Percentiles rank a stretch among this genome's conserved stretches.
Evolutionary conservation across 768 basidiomycete genomes (phyloP).

Genomic region (Mycena olivaceomarginata): DNA sequence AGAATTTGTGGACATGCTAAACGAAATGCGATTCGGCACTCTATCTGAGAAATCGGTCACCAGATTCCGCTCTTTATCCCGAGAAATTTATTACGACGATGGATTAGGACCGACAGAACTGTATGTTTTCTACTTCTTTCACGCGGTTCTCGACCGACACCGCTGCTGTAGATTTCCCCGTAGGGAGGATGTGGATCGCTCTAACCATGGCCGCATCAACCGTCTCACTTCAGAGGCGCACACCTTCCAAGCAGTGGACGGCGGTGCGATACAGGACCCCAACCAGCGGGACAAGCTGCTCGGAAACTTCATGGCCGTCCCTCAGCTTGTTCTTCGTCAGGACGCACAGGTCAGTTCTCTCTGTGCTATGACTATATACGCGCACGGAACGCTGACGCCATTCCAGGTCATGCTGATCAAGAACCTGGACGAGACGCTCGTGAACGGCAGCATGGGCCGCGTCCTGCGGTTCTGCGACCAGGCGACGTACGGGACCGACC

Average conservation of each 20-base stretch:
- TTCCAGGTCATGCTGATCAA: conserved; percentile 97
- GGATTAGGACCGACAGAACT: conserved; percentile 95
- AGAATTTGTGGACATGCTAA: conserved; percentile 98
- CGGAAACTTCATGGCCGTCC: conserved; percentile 93
- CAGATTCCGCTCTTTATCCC: conserved; percentile 81
- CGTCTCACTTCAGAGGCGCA: conserved; percentile 72
- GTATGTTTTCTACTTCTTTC: conserved; percentile 64
- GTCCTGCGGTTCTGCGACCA: conserved; percentile 85
- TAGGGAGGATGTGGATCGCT: conserved; percentile 92
- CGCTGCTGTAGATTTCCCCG: conserved; percentile 81
- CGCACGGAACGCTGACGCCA: no score
- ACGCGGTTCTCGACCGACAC: background rate
- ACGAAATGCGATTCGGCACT: conserved; percentile 96
- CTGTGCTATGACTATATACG: conserved; percentile 87
- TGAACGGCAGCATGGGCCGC: conserved; percentile 96
- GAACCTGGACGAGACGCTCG: conserved; percentile 91
- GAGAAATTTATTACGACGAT: conserved; percentile 86
- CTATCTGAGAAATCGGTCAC: conserved; percentile 79
- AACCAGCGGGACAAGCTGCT: conserved; percentile 86
- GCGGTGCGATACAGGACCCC: conserved; percentile 72
- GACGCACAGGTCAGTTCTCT: conserved; percentile 78
- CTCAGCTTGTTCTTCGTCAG: conserved; percentile 78
- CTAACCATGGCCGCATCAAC: conserved; percentile 84
- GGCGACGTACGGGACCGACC: conserved; percentile 62
- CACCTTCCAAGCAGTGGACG: conserved; percentile 77